These are phyloP conservation scores for Quercus agrifolia DNA, from an alignment of 306 rosid genomes.

Conservation along the genomic window DNA sequence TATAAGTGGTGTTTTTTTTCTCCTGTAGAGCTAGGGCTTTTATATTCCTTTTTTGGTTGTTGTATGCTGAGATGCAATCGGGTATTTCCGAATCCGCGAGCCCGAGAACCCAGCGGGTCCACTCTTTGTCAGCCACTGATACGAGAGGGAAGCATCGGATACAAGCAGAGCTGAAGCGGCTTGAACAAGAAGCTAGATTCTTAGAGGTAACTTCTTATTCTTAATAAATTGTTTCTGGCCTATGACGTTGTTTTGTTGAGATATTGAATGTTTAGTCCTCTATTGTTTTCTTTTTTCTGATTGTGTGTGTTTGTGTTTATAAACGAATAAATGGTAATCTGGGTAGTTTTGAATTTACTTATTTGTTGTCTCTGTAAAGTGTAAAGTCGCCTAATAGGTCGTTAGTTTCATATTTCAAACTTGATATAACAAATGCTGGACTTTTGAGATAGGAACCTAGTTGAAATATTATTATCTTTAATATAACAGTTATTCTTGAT, in stretches of 20 bases:
- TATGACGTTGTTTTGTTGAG: slow-evolving; percentile 1
- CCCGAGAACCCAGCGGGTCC: slow-evolving; percentile 63
- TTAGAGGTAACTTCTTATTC: slow-evolving; percentile 59
- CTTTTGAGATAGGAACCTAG: neutral
- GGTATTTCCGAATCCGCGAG: slow-evolving; percentile 62
- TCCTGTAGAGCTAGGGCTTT: slow-evolving; percentile 16
- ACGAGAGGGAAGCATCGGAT: slow-evolving; percentile 94
- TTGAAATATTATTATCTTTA: neutral
- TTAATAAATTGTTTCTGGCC: neutral
- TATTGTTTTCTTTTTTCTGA: neutral
- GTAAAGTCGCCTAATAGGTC: neutral
- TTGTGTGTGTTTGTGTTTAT: neutral
- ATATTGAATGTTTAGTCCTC: neutral
- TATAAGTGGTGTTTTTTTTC: slow-evolving; percentile 7
- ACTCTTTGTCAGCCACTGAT: slow-evolving; percentile 60
- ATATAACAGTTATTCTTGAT: neutral
- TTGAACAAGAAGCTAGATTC: slow-evolving; percentile 89
- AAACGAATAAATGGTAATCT: neutral
- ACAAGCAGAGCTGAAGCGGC: slow-evolving; percentile 82
- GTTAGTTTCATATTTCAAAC: neutral
- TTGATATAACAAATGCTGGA: neutral
- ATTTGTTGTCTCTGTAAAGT: neutral
- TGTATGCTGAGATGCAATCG: slow-evolving; percentile 52
- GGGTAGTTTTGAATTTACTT: neutral
- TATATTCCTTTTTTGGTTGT: slow-evolving; percentile 2